Base-by-base conservation (phyloP, 2,329 filamentous ascomycete species). In the Pseudogymnoascus sp. region DNA sequence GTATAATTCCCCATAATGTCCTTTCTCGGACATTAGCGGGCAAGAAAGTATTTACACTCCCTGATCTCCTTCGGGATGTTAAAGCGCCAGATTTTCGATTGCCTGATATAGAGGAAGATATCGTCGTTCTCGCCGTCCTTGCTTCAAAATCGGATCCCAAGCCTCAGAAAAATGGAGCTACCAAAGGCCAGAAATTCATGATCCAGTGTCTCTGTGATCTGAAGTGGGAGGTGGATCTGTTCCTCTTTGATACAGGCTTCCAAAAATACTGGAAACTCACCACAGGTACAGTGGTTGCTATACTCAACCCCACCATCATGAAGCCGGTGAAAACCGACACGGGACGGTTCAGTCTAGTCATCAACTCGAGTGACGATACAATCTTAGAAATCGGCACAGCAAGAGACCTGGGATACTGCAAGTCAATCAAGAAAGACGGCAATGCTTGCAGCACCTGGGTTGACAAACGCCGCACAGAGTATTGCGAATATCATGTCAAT, bases 201-300 rank as follows among this genome's bases (percentile, higher is more conserved):
- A 88, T 93, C 1, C 79, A 99, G 65, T 90, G 85, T 1, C 80
- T 99, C 2, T 91, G 90, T 0, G 93, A 99, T 73, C 79, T 99
- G 9, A 88, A 91, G 69, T 96, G 87, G 85, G 91, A 96, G 69
- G 75, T 99, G 11, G 92, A 97, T 66, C 82, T 97, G 42, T 97
- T 92, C 69, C 83, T 99, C 12, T 99, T 99, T 75, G 90, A 90
- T 69, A 86, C 88, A 0, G 95, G 91, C 5, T 97, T 97, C 69
- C 88, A 90, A 14, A 86, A 90, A 62, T 99, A 94, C 77, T 97
- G 93, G 88, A 96, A 96, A 72, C 79, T 97, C n/a, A 87, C 87
- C 0, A 84, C 91, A 1, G 94, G 94, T n/a, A 97, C 92, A 0
- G 83, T 97, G 1, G 80, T 99, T 62, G 94, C 93, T 4, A 90